Evolutionary conservation across 1,284 basidiomycete species (phyloP).

Genomic region (Xanthoconium separans): DNA sequence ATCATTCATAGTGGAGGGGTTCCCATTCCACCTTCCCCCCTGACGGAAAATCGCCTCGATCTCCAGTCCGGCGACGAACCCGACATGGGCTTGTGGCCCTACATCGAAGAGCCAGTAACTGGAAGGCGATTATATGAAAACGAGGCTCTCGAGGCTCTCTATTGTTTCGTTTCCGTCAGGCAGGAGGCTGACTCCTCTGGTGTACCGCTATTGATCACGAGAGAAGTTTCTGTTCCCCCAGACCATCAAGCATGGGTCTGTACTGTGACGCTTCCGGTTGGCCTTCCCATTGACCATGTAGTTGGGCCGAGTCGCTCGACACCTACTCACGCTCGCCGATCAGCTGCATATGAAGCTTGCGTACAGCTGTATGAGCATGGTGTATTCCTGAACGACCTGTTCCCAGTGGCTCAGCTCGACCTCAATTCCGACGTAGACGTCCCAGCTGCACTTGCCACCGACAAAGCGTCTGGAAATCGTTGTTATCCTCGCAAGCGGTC

Average conservation of each 20-base stretch:
- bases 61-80: constrained; percentile 50
- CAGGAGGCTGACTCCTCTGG: constrained; percentile 15
- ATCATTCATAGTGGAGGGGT: constrained; percentile 40
- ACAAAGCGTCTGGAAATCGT: constrained; percentile 42
- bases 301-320: constrained; percentile 47
- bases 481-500: constrained; percentile 57
- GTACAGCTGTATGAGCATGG: constrained; percentile 47
- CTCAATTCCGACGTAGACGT: constrained; percentile 6
- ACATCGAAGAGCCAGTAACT: constrained; percentile 51
- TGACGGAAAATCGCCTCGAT: constrained; percentile 41
- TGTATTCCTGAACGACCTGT: constrained; percentile 53
- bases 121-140: constrained; percentile 53
- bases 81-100: constrained; percentile 32
- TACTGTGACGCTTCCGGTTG: constrained; percentile 47
- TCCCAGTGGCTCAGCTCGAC: constrained; percentile 32
- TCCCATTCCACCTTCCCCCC: constrained; percentile 44
- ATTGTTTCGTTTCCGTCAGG: constrained; percentile 43
- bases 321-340: constrained; percentile 52
- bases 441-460: constrained; percentile 20
- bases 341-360: constrained; percentile 58
- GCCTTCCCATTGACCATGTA: constrained; percentile 40
- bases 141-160: constrained; percentile 54
- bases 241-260: constrained; percentile 40
- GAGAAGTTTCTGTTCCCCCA: constrained; percentile 7
- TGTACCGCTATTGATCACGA: constrained; percentile 43